phyloP scores from a whole-genome alignment of 257 asterid genomes.

The Solanum chilense region DNA sequence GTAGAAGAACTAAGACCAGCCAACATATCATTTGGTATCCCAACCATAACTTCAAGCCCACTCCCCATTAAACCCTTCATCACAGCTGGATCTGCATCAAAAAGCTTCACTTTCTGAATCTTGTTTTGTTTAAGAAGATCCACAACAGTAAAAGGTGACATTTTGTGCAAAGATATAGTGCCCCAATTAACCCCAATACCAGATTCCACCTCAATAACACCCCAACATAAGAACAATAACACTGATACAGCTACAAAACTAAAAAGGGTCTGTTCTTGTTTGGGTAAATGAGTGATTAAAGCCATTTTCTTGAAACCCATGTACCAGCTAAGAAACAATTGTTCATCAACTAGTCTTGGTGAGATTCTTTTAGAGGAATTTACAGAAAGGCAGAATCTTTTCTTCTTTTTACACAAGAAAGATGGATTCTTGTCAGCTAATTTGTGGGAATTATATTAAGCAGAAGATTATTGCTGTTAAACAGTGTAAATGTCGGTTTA shows the following conservation, averaged over 20 bases:
- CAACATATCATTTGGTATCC: slow-evolving; percentile 83
- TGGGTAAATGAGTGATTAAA: background rate
- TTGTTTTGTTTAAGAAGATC: slow-evolving; percentile 59
- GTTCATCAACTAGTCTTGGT: background rate
- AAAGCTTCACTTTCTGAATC: slow-evolving; percentile 71
- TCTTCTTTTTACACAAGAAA: background rate
- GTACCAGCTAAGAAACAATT: background rate
- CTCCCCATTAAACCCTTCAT: slow-evolving; percentile 62
- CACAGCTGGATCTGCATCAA: slow-evolving; percentile 64
- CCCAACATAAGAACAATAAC: background rate
- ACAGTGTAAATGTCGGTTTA: background rate
- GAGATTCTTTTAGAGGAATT: background rate
- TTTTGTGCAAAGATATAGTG: slow-evolving; percentile 54
- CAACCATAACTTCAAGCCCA: slow-evolving; percentile 86
- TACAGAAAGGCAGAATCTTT: background rate
- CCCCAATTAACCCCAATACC: slow-evolving; percentile 96
- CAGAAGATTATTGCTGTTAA: background rate
- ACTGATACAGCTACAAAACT: background rate
- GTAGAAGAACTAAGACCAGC: slow-evolving; percentile 35
- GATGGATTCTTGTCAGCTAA: background rate
- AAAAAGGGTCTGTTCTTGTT: background rate
- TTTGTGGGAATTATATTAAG: background rate
- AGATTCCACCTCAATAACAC: slow-evolving; percentile 36
- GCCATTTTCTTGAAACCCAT: background rate
- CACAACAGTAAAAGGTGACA: slow-evolving; percentile 69